Conservation (phyloP, 1,284 basidiomycete genomes). For the Cryptococcus sp. region DNA sequence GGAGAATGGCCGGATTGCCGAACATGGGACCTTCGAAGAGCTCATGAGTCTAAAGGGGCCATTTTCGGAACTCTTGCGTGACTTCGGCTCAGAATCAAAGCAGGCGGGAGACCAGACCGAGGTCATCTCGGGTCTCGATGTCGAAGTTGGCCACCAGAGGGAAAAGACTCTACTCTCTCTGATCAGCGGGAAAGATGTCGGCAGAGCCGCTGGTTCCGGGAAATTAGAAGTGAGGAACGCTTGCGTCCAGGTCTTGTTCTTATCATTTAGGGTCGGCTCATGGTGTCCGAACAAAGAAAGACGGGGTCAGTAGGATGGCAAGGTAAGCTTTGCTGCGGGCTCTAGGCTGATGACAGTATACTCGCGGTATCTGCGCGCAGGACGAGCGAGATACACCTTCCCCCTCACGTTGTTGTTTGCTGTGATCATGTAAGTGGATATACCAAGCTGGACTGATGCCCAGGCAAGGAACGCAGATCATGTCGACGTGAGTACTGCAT, state of each 20-base stretch:
- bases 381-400: slow-evolving; percentile 56
- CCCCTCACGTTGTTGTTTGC: slow-evolving; percentile 59
- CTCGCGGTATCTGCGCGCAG: slow-evolving; percentile 62
- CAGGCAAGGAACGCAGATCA: slow-evolving; percentile 56
- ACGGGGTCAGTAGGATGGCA: slow-evolving; percentile 60
- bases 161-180: neutral
- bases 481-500: slow-evolving; percentile 26
- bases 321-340: slow-evolving; percentile 42
- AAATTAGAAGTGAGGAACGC: slow-evolving; percentile 51
- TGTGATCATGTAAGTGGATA: slow-evolving; percentile 51
- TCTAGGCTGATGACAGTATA: slow-evolving; percentile 56
- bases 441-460: slow-evolving; percentile 1
- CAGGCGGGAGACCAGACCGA: neutral
- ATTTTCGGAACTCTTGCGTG: slow-evolving; percentile 60
- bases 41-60: slow-evolving; percentile 55
- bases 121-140: neutral
- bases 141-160: neutral
- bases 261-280: slow-evolving; percentile 40
- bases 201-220: slow-evolving; percentile 57
- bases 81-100: slow-evolving; percentile 54
- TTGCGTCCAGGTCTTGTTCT: neutral
- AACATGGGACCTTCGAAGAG: slow-evolving; percentile 61
- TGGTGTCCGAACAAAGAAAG: slow-evolving; percentile 50
- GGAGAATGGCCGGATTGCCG: slow-evolving; percentile 57
- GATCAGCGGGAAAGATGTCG: slow-evolving; percentile 34